Percentiles rank a stretch among this genome's conserved stretches.
Conservation (phyloP, 2,329 filamentous ascomycete species). For the Leptographium lundbergii region DNA sequence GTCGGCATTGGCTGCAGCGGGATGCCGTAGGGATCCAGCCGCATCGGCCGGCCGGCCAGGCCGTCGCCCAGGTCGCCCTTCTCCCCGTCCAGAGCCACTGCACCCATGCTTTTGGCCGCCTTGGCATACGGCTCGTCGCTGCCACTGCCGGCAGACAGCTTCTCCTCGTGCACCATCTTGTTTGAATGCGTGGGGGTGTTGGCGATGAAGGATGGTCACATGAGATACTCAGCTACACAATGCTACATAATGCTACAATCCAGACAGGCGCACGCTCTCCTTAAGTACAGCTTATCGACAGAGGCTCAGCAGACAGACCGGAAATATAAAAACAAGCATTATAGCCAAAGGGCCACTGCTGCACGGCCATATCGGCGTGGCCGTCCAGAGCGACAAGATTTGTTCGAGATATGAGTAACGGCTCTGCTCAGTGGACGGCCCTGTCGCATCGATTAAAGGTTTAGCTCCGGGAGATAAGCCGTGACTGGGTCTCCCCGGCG, state of each 20-base stretch:
- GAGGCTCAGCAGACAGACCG: neutral
- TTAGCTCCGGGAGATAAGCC: neutral
- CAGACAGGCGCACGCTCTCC: neutral
- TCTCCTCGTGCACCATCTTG: neutral
- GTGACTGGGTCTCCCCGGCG: neutral
- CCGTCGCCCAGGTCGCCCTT: neutral
- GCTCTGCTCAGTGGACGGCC: neutral
- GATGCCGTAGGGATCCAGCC: slow-evolving; percentile 4
- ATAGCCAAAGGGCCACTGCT: neutral
- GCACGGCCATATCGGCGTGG: no score
- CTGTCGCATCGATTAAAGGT: neutral
- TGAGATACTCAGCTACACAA: neutral
- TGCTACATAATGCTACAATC: neutral
- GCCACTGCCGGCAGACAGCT: neutral
- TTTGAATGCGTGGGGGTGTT: neutral
- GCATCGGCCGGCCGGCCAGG: neutral
- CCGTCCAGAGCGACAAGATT: neutral
- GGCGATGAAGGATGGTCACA: neutral
- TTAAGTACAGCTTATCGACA: neutral
- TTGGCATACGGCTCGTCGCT: neutral
- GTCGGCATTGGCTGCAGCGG: slow-evolving; percentile 2
- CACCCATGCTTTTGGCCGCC: neutral
- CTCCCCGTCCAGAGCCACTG: neutral
- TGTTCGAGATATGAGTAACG: neutral
- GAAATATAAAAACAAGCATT: no score